Evolutionary conservation across 768 basidiomycete species (phyloP).

Genomic region (Lactarius indigo): DNA sequence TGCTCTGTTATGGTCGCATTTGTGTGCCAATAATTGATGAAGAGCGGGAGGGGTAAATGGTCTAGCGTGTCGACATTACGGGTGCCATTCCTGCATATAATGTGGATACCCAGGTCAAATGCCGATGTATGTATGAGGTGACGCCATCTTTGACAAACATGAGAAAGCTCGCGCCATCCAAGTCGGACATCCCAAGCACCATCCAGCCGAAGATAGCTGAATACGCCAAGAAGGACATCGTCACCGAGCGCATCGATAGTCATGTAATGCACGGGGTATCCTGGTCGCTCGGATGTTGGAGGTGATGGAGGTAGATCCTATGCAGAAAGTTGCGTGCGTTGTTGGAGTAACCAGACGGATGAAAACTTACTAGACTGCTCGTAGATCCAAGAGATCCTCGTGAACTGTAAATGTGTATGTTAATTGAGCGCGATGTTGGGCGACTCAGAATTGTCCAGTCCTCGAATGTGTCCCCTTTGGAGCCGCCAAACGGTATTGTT

Average conservation of each 20-base stretch:
- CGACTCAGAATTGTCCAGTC: background rate
- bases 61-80: background rate
- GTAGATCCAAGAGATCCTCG: background rate
- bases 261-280: background rate
- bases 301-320: background rate
- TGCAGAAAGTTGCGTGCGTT: too few relatives aligned
- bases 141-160: constrained; percentile 12
- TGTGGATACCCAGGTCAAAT: background rate
- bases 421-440: background rate
- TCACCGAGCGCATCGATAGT: background rate
- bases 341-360: background rate
- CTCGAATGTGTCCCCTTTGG: too few relatives aligned
- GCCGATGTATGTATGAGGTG: background rate
- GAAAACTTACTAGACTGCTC: background rate
- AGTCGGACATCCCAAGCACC: background rate
- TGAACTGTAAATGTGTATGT: background rate
- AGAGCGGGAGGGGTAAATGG: background rate
- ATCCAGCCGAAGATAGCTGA: background rate
- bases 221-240: background rate
- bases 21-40: background rate
- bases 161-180: constrained; percentile 9
- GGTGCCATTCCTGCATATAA: background rate
- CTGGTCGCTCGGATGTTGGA: background rate
- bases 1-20: background rate
- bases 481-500: too few relatives aligned